Conservation (phyloP, 106 monocot species). For the Allium sativum region DNA sequence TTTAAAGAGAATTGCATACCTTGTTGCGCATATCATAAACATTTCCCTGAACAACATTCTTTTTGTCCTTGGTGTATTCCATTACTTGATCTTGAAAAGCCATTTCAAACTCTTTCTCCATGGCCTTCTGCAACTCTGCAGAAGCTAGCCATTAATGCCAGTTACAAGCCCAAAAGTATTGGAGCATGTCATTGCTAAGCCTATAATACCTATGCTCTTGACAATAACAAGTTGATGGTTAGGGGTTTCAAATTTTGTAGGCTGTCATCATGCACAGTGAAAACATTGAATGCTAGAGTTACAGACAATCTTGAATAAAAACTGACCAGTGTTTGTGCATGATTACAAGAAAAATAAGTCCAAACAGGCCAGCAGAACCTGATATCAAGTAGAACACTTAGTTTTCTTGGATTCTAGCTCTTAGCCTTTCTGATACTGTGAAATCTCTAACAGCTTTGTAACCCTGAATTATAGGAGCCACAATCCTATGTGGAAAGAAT, state of each 20-base stretch:
- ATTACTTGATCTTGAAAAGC: conserved; percentile 91
- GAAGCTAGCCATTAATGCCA: conserved; percentile 51
- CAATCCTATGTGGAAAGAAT: conserved; percentile 59
- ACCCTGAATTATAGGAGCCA: conserved; percentile 89
- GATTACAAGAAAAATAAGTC: conserved; percentile 76
- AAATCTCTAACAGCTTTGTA: conserved; percentile 99
- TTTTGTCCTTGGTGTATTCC: conserved; percentile 97
- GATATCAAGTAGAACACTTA: conserved; percentile 75
- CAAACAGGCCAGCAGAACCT: conserved; percentile 82
- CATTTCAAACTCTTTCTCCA: conserved; percentile 83
- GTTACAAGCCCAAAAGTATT: conserved; percentile 99
- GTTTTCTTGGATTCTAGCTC: conserved; percentile 71
- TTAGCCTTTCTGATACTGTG: conserved; percentile 81
- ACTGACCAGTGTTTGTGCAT: conserved; percentile 68
- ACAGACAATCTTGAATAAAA: not conserved
- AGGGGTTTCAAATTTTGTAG: not conserved
- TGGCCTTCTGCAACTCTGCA: conserved; percentile 57
- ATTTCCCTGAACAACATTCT: conserved; percentile 97
- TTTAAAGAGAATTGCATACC: too few species aligned
- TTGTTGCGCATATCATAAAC: conserved; percentile 98
- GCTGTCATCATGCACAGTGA: not conserved
- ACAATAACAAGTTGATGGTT: not conserved
- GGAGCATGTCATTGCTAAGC: conserved; percentile 91
- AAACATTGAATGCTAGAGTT: not conserved
- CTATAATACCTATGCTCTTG: conserved; percentile 63